These are phyloP conservation scores for Leccinellum albellum DNA, from an alignment of 768 basidiomycete species.

Conservation along the genomic window DNA sequence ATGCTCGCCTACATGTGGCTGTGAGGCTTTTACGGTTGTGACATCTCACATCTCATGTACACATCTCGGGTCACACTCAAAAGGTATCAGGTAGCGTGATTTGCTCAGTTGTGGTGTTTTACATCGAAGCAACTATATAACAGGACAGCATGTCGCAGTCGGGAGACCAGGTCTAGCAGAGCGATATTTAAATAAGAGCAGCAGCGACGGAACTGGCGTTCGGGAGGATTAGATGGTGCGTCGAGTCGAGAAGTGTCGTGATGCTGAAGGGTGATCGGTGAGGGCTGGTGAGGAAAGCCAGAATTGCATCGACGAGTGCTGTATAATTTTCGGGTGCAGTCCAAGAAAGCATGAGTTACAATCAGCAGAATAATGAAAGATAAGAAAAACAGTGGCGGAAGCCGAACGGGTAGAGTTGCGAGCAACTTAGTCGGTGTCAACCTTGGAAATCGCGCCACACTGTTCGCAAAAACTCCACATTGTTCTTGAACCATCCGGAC, in stretches of 20 bases:
- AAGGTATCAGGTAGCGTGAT: conserved; percentile 3
- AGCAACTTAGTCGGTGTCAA: conserved; percentile 59
- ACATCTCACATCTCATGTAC: background rate
- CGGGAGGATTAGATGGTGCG: conserved; percentile 15
- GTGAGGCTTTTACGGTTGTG: background rate
- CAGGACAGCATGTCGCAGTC: conserved; percentile 25
- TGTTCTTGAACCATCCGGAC: conserved; percentile 60
- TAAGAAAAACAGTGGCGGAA: conserved; percentile 20
- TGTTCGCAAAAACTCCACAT: conserved; percentile 91
- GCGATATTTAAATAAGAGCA: conserved; percentile 16
- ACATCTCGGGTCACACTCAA: background rate
- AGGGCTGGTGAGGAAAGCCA: conserved; percentile 8
- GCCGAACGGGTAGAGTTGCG: conserved; percentile 1
- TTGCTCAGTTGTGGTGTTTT: conserved; percentile 18
- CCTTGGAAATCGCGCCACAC: conserved; percentile 87
- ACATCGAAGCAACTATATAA: conserved; percentile 30
- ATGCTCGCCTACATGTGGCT: conserved; percentile 23
- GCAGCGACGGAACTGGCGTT: conserved; percentile 17
- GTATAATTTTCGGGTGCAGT: conserved; percentile 24
- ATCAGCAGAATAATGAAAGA: conserved; percentile 32
- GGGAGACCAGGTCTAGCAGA: conserved; percentile 17
- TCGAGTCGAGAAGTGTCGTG: conserved; percentile 21
- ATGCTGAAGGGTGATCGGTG: conserved; percentile 15
- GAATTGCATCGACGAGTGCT: conserved; percentile 23
- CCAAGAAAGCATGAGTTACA: conserved; percentile 25